These are phyloP conservation scores for Botryotinia convoluta DNA, from an alignment of 2,329 filamentous ascomycete genomes.

Conservation along the genomic window DNA sequence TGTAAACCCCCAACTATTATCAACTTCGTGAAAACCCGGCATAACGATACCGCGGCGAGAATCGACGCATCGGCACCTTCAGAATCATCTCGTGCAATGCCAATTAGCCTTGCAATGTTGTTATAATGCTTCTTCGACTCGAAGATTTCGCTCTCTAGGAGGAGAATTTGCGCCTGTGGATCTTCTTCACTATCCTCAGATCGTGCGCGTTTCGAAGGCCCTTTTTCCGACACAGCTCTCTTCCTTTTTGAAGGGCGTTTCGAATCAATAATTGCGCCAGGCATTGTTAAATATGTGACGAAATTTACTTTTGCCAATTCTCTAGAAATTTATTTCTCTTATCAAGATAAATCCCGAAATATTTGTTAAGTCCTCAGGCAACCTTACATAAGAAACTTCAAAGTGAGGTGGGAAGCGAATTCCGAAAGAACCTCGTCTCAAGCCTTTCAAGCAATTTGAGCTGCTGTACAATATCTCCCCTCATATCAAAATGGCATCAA, in stretches of 20 bases:
- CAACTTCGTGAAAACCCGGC: conserved; percentile 80
- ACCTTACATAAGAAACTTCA: conserved; percentile 9
- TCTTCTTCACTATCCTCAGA: conserved; percentile 48
- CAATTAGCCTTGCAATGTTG: conserved; percentile 74
- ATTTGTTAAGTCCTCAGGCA: conserved; percentile 6
- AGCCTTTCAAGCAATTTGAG: conserved; percentile 31
- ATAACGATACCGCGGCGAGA: conserved; percentile 75
- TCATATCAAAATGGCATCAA: conserved; percentile 88
- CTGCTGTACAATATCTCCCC: conserved; percentile 51
- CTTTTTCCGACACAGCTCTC: conserved; percentile 48
- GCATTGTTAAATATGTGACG: conserved; percentile 31
- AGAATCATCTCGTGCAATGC: conserved; percentile 52
- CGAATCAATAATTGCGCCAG: conserved; percentile 24
- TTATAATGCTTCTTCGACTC: conserved; percentile 91
- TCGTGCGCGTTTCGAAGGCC: conserved; percentile 46
- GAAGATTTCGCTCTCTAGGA: conserved; percentile 76
- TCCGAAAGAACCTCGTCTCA: conserved; percentile 29
- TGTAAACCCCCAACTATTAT: conserved; percentile 70
- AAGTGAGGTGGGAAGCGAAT: conserved; percentile 28
- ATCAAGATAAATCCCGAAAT: conserved; percentile 17
- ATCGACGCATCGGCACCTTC: conserved; percentile 56
- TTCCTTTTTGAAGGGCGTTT: conserved; percentile 44
- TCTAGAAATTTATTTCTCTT: conserved; percentile 17
- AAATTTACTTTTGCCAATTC: not conserved
- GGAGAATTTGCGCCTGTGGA: conserved; percentile 63